These are phyloP conservation scores for Penicillium cosmopolitanum DNA, from an alignment of 495 filamentous ascomycete genomes.

Conservation along the genomic window DNA sequence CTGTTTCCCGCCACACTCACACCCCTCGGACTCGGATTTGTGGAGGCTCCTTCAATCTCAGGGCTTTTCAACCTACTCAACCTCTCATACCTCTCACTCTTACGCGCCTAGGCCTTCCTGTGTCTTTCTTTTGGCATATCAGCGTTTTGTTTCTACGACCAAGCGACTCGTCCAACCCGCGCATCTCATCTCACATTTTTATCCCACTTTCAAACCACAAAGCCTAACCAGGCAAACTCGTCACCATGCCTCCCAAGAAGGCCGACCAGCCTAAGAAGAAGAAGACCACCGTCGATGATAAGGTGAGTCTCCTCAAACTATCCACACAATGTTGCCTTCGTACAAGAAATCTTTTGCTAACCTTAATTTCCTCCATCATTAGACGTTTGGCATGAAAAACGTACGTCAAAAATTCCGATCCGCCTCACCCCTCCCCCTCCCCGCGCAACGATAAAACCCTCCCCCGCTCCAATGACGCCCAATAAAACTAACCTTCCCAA, in stretches of 20 bases:
- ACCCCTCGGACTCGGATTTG: slow-evolving; percentile 34
- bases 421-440: background rate
- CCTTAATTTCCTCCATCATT: slow-evolving; percentile 19
- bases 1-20: slow-evolving; percentile 35
- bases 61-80: slow-evolving; percentile 10
- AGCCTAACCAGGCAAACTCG: slow-evolving; percentile 25
- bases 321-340: background rate
- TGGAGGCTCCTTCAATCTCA: slow-evolving; percentile 20
- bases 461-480: slow-evolving; percentile 16
- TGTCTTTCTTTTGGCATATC: slow-evolving; percentile 25
- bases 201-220: slow-evolving; percentile 14
- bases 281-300: slow-evolving; percentile 85
- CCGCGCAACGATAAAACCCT: slow-evolving; percentile 11
- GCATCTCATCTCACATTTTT: slow-evolving; percentile 14
- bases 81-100: background rate
- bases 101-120: slow-evolving; percentile 1
- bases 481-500: slow-evolving; percentile 18
- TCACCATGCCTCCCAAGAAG: slow-evolving; percentile 93
- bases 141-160: slow-evolving; percentile 16
- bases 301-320: slow-evolving; percentile 50
- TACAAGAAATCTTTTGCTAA: slow-evolving; percentile 20
- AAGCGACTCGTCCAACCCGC: no score
- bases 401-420: slow-evolving; percentile 45
- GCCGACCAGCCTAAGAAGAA: slow-evolving; percentile 61
- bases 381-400: slow-evolving; percentile 99